Base-by-base conservation (phyloP, 2,329 filamentous ascomycete genomes). In the Coniochaeta sp. region DNA sequence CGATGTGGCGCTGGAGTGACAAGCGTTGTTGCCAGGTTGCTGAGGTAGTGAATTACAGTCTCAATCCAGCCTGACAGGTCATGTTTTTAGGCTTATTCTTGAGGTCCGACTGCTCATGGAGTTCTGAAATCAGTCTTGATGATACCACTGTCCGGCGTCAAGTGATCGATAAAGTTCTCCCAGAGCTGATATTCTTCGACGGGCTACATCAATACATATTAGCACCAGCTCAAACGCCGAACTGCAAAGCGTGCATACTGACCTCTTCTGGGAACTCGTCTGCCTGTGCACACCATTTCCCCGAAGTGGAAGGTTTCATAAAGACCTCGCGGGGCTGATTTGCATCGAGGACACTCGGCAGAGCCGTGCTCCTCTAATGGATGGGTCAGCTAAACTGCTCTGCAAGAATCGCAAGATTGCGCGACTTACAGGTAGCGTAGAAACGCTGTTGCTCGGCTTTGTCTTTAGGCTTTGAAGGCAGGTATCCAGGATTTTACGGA, bases 401-500 rank as follows among this genome's bases (percentile, higher is more conserved):
- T 28, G 4, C 7, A 52, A n/a, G 16, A 2, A 28, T 5, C 6
- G 26, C 24, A n/a, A 17, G 8, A n/a, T 28, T 52, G 43, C 24
- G 47, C 3, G 19, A 52, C 24, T 31, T 52, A 52, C 47, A 16
- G 47, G 47, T 16, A 52, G 12, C 24, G 47, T 16, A 22, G 47
- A 52, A 24, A 52, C 31, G 5, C 5, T 31, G n/a, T n/a, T 28
- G 8, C 54, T 31, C 28, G 54, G 31, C 54, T 57, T 57, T 7
- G 31, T 36, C 54, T 57, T 34, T n/a, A 57, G 31, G 19, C 54
- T 57, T n/a, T 38, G 31, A 22, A 57, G 28, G 22, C 54, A 57
- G 6, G 33, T 57, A 7, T 81, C 77, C 12, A 81, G 63, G n/a
- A 80, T 73, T 4, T 68, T 64, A 59, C 74, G 73, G 14, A 82